Conservation (phyloP, 2,329 filamentous ascomycete genomes). For the Gnomoniopsis smithogilvyi region DNA sequence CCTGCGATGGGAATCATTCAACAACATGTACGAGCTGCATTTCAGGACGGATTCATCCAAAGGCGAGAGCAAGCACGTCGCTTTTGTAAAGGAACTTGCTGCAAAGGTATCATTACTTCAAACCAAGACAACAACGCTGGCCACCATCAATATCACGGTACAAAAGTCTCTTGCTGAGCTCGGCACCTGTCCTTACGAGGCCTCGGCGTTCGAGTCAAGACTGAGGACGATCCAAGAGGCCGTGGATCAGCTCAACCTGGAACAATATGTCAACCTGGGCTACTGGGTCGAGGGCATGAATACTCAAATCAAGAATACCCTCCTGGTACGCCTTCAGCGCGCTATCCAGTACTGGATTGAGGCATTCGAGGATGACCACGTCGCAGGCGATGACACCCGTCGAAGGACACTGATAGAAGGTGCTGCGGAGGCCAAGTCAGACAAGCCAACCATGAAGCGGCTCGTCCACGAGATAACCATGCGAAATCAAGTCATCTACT, state of each 20-base stretch:
- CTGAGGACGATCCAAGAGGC: constrained; percentile 85
- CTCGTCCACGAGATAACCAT: constrained; percentile 92
- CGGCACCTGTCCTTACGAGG: constrained; percentile 78
- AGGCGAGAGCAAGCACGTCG: constrained; percentile 84
- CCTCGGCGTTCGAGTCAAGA: constrained; percentile 72
- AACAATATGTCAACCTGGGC: constrained; percentile 90
- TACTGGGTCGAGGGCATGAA: constrained; percentile 91
- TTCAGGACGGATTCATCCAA: constrained; percentile 51
- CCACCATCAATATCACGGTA: constrained; percentile 73
- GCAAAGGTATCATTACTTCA: constrained; percentile 84
- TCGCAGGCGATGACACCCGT: constrained; percentile 44
- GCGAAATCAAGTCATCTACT: constrained; percentile 95
- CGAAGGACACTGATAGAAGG: constrained; percentile 46
- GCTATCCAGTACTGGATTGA: constrained; percentile 86
- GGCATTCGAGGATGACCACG: constrained; percentile 67
- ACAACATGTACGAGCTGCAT: constrained; percentile 92
- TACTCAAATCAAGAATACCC: constrained; percentile 72
- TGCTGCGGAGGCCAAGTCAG: constrained; percentile 37
- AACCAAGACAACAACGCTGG: constrained; percentile 76
- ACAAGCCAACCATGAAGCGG: constrained; percentile 64
- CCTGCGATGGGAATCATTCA: constrained; percentile 94
- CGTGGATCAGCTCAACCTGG: constrained; percentile 93
- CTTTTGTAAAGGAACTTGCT: constrained; percentile 94
- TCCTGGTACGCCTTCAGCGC: constrained; percentile 77
- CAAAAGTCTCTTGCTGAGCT: constrained; percentile 83